phyloP scores from a whole-genome alignment of 169 alveolate genomes.

The Plasmodium chabaudi region DNA sequence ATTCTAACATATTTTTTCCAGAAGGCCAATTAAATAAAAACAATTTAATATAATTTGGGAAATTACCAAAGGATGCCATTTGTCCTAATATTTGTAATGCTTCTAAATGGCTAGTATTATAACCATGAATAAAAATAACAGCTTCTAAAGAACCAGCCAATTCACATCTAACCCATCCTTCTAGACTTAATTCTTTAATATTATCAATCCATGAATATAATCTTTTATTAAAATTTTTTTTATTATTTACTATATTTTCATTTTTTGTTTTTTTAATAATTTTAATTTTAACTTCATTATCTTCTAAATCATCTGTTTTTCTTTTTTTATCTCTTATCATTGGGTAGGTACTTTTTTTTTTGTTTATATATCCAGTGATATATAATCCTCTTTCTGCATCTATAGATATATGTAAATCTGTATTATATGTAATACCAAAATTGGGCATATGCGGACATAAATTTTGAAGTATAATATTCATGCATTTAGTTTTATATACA shows the following conservation, averaged over 20 bases:
- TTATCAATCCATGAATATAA: slow-evolving; percentile 50
- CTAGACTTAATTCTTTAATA: slow-evolving; percentile 65
- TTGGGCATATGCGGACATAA: slow-evolving; percentile 87
- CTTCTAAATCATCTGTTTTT: slow-evolving; percentile 63
- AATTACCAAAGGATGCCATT: slow-evolving; percentile 87
- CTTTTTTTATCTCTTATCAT: slow-evolving; percentile 29
- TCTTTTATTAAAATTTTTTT: slow-evolving; percentile 45
- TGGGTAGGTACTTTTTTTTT: slow-evolving; percentile 59
- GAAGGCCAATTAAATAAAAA: slow-evolving; percentile 90
- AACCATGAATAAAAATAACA: slow-evolving; percentile 88
- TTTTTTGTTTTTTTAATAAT: slow-evolving; percentile 63
- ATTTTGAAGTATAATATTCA: slow-evolving; percentile 81
- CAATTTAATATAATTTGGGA: slow-evolving; percentile 88
- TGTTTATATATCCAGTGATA: slow-evolving; percentile 80
- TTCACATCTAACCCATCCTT: slow-evolving; percentile 86
- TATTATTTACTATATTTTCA: slow-evolving; percentile 33
- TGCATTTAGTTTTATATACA: slow-evolving; percentile 66
- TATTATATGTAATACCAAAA: slow-evolving; percentile 83
- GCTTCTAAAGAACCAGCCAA: slow-evolving; percentile 84
- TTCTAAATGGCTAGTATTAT: slow-evolving; percentile 77
- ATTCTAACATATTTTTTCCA: slow-evolving; percentile 78
- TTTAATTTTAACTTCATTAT: slow-evolving; percentile 72
- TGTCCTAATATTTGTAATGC: slow-evolving; percentile 85
- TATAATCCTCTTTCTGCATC: slow-evolving; percentile 87
- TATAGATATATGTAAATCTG: slow-evolving; percentile 85